Conservation (phyloP, 257 asterid species). For the Echium plantagineum region DNA sequence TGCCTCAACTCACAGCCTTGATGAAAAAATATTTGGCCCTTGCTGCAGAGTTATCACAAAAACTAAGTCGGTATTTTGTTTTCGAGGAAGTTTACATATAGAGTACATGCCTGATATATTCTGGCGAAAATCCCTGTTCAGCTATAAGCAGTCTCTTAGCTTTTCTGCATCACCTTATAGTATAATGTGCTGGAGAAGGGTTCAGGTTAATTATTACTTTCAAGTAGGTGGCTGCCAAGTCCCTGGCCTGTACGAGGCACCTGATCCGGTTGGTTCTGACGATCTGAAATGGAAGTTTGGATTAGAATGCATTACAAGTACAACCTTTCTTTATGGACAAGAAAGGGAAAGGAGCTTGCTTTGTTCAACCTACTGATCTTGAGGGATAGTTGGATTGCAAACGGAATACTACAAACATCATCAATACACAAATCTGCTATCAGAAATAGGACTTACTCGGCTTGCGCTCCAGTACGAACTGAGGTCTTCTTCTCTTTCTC, state of each 20-base stretch:
- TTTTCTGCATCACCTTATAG: background rate
- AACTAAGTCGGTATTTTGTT: background rate
- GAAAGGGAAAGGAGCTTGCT: background rate
- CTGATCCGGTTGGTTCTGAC: constrained; percentile 83
- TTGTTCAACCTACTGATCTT: background rate
- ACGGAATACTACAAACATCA: background rate
- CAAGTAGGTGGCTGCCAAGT: constrained; percentile 89
- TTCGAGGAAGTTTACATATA: background rate
- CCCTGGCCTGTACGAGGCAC: constrained; percentile 82
- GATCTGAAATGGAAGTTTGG: constrained; percentile 33
- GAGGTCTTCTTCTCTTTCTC: constrained; percentile 21
- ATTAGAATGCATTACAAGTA: background rate
- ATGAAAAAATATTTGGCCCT: background rate
- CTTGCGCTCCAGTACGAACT: constrained; percentile 8
- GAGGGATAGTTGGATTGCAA: too few relatives aligned
- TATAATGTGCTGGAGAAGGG: background rate
- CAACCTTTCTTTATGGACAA: background rate
- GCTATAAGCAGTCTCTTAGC: background rate
- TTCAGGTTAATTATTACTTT: constrained; percentile 3
- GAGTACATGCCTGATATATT: background rate
- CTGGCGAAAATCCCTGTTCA: background rate
- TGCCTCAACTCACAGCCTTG: background rate
- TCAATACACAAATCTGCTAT: background rate
- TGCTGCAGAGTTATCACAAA: background rate
- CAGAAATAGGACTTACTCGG: constrained; percentile 5